These are phyloP conservation scores for Ceratocystiopsis brevicomis DNA, from an alignment of 2,329 filamentous ascomycete genomes.

Conservation along the genomic window DNA sequence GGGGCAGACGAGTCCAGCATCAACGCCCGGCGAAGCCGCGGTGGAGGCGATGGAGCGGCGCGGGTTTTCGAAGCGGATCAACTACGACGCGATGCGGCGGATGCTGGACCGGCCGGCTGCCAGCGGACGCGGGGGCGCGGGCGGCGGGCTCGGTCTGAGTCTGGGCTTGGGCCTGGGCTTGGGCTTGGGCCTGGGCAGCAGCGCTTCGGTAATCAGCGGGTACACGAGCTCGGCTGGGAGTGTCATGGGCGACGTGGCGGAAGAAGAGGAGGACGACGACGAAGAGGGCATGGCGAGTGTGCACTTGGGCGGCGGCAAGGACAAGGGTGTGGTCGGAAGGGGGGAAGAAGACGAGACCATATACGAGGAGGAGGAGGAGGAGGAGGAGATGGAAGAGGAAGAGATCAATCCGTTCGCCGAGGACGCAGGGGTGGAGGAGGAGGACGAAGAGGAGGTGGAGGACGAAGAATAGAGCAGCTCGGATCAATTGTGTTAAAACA, in stretches of 20 bases:
- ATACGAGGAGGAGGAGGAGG: conserved; percentile 2
- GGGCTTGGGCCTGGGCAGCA: too few relatives aligned
- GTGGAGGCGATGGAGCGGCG: conserved; percentile 48
- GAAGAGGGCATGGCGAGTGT: neutral
- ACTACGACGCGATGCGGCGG: conserved; percentile 45
- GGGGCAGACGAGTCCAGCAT: conserved; percentile 47
- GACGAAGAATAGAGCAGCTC: conserved; percentile 1
- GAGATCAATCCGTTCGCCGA: conserved; percentile 8
- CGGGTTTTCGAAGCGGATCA: conserved; percentile 55
- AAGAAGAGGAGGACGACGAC: conserved; percentile 5
- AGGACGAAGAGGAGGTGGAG: conserved; percentile 3
- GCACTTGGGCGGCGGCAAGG: too few relatives aligned
- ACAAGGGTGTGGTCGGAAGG: too few relatives aligned
- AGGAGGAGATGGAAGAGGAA: conserved; percentile 4
- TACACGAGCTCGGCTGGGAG: conserved; percentile 14
- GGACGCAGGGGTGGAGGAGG: conserved; percentile 1
- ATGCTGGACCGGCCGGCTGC: conserved; percentile 30
- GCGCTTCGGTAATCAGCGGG: conserved; percentile 25
- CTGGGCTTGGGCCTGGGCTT: too few relatives aligned
- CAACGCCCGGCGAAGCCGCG: conserved; percentile 50
- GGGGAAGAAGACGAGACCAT: conserved; percentile 4
- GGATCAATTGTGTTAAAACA: too few relatives aligned
- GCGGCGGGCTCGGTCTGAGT: conserved; percentile 15
- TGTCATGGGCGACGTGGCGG: conserved; percentile 6
- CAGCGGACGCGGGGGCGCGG: conserved; percentile 19